Base-by-base conservation (phyloP, 2,329 filamentous ascomycete species). In the Fusarium cicatricum region DNA sequence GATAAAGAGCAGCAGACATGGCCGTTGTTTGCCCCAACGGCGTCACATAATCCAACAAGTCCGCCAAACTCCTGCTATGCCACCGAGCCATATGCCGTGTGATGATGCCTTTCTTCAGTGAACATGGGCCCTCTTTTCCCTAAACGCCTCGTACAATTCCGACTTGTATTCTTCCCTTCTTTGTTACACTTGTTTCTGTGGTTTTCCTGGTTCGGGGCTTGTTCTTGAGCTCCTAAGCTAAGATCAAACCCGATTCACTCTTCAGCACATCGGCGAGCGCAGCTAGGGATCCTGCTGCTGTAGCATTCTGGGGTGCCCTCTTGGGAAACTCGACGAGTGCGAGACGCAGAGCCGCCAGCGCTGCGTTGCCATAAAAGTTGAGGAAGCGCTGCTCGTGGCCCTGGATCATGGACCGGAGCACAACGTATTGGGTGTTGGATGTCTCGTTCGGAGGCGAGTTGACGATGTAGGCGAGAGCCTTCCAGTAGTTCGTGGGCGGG, bases 401-500 rank as follows among this genome's bases (percentile, higher is more conserved):
- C 48, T 89, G 83, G 26, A 94, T 84, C 82, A 94, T 87, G 8
- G 86, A 80, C 54, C 87, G 85, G 34, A 94, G 78, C 2, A 93
- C 85, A 5, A 88, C 81, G 58, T 87, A 85, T 63, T 93, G 90
- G 0, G 90, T 92, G 58, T 88, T 85, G n/a, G 87, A 89, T 10
- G 89, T 82, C 61, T 90, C 82, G 10, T 77, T 73, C 0, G 85
- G 70, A 0, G 91, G 89, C 0, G 91, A 90, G 71, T 92, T 92
- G 70, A 93, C 78, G 32, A 98, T 90, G 37, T 82, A 82, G 1
- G 91, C 86, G 52, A 98, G 78, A 0, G 89, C 83, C 32, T 80
- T 82, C 95, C 95, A 99, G 78, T 95, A 98, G 51, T 93, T 82
- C 0, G 81, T 82, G 42, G 90, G 90, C 4, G 89, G 92, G 75